Evolutionary conservation across 805 yeast species (phyloP).

Genomic region (Myxozyma geophila): DNA sequence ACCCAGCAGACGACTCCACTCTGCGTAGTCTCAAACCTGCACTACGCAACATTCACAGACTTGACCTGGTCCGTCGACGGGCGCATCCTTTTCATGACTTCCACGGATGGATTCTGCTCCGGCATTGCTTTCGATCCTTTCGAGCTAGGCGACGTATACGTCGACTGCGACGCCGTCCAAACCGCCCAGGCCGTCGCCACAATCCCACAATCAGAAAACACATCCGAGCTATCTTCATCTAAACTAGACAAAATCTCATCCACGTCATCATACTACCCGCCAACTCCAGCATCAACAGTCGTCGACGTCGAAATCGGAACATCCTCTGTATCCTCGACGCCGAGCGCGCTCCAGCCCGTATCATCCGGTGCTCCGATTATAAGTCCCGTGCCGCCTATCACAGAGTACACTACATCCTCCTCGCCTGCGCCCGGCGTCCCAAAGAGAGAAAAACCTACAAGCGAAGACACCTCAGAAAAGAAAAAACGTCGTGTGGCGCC

Average conservation of each 20-base stretch:
- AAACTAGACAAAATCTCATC: neutral
- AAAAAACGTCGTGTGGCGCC: constrained; percentile 32
- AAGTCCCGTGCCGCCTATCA: constrained; percentile 24
- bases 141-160: constrained; percentile 57
- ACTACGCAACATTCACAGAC: constrained; percentile 88
- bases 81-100: constrained; percentile 65
- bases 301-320: constrained; percentile 7
- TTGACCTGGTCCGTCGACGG: constrained; percentile 86
- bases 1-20: constrained; percentile 72
- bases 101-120: constrained; percentile 93
- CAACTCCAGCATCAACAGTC: constrained; percentile 26
- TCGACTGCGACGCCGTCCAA: constrained; percentile 17
- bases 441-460: neutral
- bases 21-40: constrained; percentile 76
- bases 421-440: neutral
- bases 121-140: constrained; percentile 58
- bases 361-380: constrained; percentile 23
- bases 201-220: neutral
- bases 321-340: neutral
- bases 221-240: neutral
- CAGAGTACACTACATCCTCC: neutral
- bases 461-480: constrained; percentile 12
- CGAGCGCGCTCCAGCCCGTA: neutral
- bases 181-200: neutral
- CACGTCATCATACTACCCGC: constrained; percentile 4